These are phyloP conservation scores for Limonomyces culmigenus DNA, from an alignment of 1,284 basidiomycete species.

Conservation along the genomic window DNA sequence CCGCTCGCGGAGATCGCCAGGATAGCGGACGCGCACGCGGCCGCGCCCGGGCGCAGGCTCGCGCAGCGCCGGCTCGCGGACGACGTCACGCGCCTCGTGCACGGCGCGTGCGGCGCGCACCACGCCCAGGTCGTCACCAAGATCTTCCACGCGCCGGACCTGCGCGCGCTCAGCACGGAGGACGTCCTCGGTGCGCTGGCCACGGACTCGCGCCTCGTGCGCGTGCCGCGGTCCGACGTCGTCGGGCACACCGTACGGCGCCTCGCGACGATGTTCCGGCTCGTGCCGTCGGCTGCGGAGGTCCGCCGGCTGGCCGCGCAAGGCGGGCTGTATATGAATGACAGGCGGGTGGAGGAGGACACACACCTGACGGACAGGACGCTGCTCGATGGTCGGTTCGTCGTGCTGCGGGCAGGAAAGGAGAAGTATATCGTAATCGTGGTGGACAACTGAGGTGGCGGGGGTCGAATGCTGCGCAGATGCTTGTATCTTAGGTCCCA, in stretches of 20 bases:
- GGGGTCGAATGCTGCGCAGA: too few relatives aligned
- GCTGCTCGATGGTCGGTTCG: constrained; percentile 47
- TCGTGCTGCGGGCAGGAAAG: constrained; percentile 62
- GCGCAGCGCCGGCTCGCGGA: constrained; percentile 74
- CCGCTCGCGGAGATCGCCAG: constrained; percentile 38
- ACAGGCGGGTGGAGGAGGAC: constrained; percentile 22
- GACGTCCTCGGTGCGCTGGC: constrained; percentile 39
- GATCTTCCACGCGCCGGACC: constrained; percentile 40
- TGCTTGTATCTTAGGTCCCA: too few relatives aligned
- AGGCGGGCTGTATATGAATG: constrained; percentile 39
- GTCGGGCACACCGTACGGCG: constrained; percentile 33
- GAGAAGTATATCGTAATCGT: too few relatives aligned
- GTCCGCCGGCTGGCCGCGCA: constrained; percentile 34
- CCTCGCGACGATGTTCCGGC: constrained; percentile 19
- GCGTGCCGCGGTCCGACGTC: constrained; percentile 24
- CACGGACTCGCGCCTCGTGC: constrained; percentile 39
- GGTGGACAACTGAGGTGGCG: too few relatives aligned
- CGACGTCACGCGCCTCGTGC: constrained; percentile 82
- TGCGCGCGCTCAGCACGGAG: constrained; percentile 23
- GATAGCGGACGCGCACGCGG: constrained; percentile 37
- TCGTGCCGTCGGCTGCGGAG: constrained; percentile 20
- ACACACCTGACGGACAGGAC: constrained; percentile 26
- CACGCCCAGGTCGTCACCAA: constrained; percentile 43
- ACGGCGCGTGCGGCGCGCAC: constrained; percentile 31
- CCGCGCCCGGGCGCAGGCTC: constrained; percentile 35